These are phyloP conservation scores for Cyberlindnera amylophila DNA, from an alignment of 805 yeast species.

Conservation along the genomic window DNA sequence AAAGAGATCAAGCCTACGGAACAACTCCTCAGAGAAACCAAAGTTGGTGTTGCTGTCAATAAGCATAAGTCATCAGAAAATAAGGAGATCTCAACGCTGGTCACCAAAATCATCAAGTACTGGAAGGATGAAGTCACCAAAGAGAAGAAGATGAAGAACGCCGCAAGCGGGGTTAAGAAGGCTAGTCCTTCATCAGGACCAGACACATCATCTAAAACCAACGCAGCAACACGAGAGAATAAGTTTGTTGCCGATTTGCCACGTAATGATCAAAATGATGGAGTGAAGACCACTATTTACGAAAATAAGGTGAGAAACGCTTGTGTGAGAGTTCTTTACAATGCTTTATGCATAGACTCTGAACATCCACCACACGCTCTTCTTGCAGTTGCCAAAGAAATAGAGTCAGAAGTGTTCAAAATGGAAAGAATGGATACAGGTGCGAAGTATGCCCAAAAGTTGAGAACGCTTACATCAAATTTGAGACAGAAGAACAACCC, in stretches of 20 bases:
- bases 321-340: slow-evolving; percentile 78
- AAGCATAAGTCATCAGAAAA: slow-evolving; percentile 70
- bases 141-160: slow-evolving; percentile 40
- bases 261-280: slow-evolving; percentile 80
- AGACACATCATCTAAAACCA: slow-evolving; percentile 10
- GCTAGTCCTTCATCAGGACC: slow-evolving; percentile 13
- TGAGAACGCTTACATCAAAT: slow-evolving; percentile 84
- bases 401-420: slow-evolving; percentile 69
- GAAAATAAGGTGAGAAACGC: slow-evolving; percentile 80
- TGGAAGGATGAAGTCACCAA: slow-evolving; percentile 89
- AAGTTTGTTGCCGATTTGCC: slow-evolving; percentile 49
- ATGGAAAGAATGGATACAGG: slow-evolving; percentile 50
- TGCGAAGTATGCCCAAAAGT: slow-evolving; percentile 67
- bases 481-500: slow-evolving; percentile 88
- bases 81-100: slow-evolving; percentile 63
- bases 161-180: slow-evolving; percentile 9
- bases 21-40: slow-evolving; percentile 81
- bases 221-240: slow-evolving; percentile 19
- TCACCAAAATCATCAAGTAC: slow-evolving; percentile 73
- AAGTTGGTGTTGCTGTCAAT: slow-evolving; percentile 96
- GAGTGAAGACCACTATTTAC: slow-evolving; percentile 64
- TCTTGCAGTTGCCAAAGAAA: slow-evolving; percentile 58
- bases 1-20: slow-evolving; percentile 82
- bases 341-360: slow-evolving; percentile 84
- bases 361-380: slow-evolving; percentile 56